Conservation (phyloP, 768 basidiomycete genomes). For the Mycena sanguinolenta region DNA sequence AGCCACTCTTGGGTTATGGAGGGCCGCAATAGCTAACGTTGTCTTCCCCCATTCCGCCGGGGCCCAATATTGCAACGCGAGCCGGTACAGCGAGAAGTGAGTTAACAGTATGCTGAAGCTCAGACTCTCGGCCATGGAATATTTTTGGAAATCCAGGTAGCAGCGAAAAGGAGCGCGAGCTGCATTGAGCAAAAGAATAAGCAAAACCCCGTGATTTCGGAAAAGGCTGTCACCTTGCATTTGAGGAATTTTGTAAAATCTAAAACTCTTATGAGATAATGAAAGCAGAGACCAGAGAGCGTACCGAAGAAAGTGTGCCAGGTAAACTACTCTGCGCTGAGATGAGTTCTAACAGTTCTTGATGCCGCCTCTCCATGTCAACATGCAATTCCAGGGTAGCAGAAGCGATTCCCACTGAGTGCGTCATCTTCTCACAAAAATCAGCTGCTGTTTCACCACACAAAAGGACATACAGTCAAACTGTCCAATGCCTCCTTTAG, state of each 20-base stretch:
- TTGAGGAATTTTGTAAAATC: not conserved
- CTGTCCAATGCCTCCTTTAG: not conserved
- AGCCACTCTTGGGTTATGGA: not conserved
- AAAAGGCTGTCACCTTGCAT: not conserved
- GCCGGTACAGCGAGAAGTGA: not conserved
- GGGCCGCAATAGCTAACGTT: not conserved
- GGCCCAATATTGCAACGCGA: slow-evolving; percentile 14
- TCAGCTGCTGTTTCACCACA: not conserved
- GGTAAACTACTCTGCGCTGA: slow-evolving; percentile 2
- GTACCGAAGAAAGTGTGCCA: slow-evolving; percentile 2
- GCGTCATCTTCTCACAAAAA: not conserved
- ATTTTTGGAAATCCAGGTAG: no score
- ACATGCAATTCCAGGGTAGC: not conserved
- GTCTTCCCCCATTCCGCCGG: not conserved
- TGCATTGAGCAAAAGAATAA: not conserved
- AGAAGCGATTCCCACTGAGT: not conserved
- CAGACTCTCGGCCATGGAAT: not conserved
- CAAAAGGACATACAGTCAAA: not conserved
- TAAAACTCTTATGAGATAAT: not conserved
- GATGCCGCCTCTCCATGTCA: slow-evolving; percentile 15
- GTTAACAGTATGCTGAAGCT: not conserved
- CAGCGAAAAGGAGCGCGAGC: not conserved
- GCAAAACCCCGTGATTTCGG: not conserved
- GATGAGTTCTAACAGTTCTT: slow-evolving; percentile 24
- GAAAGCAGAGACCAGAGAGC: not conserved